Evolutionary conservation across 139 green algal genomes (phyloP).

Genomic region (Micromonas pusilla): DNA sequence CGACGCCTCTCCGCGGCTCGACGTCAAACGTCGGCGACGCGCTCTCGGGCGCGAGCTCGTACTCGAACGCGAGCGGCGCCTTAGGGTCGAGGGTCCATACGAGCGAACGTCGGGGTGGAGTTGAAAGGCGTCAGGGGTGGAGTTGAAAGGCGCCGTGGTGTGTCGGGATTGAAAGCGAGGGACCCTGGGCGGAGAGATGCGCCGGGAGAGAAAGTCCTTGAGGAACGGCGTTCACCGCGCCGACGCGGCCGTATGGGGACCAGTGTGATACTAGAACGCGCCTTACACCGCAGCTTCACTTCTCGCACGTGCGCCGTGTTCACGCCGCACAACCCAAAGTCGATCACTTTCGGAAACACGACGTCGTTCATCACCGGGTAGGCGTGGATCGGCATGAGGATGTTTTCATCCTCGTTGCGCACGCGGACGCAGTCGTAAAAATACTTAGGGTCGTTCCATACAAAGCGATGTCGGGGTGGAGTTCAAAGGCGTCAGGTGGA

Average conservation of each 20-base stretch:
- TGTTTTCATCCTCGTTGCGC: constrained; percentile 49
- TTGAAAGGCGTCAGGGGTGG: no score
- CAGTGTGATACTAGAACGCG: no score
- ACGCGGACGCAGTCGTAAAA: constrained; percentile 57
- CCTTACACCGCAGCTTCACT: no score
- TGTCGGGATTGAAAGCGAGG: no score
- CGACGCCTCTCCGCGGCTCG: not conserved
- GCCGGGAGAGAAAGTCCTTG: no score
- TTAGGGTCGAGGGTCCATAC: no score
- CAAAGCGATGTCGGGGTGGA: no score
- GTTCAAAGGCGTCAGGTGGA: no score
- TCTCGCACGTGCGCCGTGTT: not conserved
- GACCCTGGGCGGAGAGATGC: not conserved
- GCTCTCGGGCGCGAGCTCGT: not conserved
- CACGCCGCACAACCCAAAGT: constrained; percentile 49
- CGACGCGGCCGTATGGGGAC: no score
- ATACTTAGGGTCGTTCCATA: constrained; percentile 46
- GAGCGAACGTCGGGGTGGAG: no score
- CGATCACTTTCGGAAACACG: constrained; percentile 47
- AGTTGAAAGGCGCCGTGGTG: no score
- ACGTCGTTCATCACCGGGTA: constrained; percentile 56
- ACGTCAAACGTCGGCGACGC: not conserved
- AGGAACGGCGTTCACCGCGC: no score
- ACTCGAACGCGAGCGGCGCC: not conserved
- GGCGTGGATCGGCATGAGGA: constrained; percentile 52